Conservation (phyloP, 306 rosid species). For the Rosa lucieae region DNA sequence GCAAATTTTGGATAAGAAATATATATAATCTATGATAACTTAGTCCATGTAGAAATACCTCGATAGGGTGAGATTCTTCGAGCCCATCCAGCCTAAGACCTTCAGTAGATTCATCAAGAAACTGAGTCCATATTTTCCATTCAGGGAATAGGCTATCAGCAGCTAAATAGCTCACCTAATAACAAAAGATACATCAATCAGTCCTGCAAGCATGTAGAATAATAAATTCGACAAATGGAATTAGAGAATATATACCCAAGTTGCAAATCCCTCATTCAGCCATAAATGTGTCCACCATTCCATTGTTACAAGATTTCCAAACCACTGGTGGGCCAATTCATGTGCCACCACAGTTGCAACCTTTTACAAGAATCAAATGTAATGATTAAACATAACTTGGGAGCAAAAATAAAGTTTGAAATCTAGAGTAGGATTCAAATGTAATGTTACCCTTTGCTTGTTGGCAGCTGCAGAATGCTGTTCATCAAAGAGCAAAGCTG, state of each 20-base stretch:
- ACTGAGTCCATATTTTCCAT: conserved; percentile 96
- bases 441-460: conserved; percentile 74
- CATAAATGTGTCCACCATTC: conserved; percentile 99
- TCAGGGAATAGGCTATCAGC: conserved; percentile 85
- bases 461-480: conserved; percentile 84
- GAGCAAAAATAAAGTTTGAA: conserved; percentile 18
- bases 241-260: conserved; percentile 59
- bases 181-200: conserved; percentile 8
- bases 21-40: neutral
- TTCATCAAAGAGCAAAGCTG: conserved; percentile 90
- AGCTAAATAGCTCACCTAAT: conserved; percentile 91
- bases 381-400: conserved; percentile 15
- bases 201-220: conserved; percentile 8
- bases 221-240: conserved; percentile 18
- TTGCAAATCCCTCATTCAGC: conserved; percentile 98
- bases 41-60: conserved; percentile 47
- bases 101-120: conserved; percentile 64
- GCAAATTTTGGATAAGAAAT: neutral
- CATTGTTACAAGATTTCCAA: conserved; percentile 97
- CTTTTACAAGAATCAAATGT: conserved; percentile 44
- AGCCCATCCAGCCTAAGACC: conserved; percentile 91
- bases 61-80: conserved; percentile 93
- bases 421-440: conserved; percentile 24
- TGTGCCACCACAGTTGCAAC: conserved; percentile 91
- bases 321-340: conserved; percentile 98